Conservation (phyloP, 176 grass and related monocot species). For the Calamus simplicifolius region DNA sequence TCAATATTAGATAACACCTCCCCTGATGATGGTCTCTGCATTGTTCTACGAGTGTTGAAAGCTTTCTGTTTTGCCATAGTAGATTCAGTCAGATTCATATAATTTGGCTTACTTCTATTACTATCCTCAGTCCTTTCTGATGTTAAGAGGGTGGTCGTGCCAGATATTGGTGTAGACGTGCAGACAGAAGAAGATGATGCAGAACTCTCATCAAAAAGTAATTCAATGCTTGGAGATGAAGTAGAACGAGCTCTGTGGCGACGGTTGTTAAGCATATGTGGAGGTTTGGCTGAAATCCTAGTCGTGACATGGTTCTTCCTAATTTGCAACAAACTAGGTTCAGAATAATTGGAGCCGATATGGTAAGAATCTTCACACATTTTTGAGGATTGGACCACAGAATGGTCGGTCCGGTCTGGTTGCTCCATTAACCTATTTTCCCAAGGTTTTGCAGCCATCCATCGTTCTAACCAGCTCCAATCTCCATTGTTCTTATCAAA, state of each 20-base stretch:
- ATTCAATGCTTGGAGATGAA: conserved; percentile 69
- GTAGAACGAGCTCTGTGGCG: conserved; percentile 28
- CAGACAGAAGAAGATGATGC: conserved; percentile 72
- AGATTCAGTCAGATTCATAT: conserved; percentile 92
- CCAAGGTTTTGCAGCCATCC: conserved; percentile 17
- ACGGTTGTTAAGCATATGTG: background rate
- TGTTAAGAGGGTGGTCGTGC: conserved; percentile 20
- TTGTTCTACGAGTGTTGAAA: background rate
- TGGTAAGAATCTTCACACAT: conserved; percentile 36
- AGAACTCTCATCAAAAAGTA: conserved; percentile 74
- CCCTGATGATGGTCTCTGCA: background rate
- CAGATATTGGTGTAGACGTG: background rate
- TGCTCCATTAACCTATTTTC: conserved; percentile 14
- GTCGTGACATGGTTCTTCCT: conserved; percentile 66
- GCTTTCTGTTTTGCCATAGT: conserved; percentile 69
- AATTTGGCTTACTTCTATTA: conserved; percentile 44
- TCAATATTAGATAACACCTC: conserved; percentile 5
- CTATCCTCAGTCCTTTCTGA: conserved; percentile 43
- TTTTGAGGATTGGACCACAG: conserved; percentile 24
- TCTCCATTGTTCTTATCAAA: background rate
- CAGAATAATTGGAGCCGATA: conserved; percentile 31
- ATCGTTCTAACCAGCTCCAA: conserved; percentile 12
- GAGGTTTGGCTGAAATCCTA: conserved; percentile 51
- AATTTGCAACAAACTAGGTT: conserved; percentile 51
- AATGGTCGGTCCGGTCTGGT: background rate